Base-by-base conservation (phyloP, 192 early-diverging fungal species). In the Coemansia guatemalensis region DNA sequence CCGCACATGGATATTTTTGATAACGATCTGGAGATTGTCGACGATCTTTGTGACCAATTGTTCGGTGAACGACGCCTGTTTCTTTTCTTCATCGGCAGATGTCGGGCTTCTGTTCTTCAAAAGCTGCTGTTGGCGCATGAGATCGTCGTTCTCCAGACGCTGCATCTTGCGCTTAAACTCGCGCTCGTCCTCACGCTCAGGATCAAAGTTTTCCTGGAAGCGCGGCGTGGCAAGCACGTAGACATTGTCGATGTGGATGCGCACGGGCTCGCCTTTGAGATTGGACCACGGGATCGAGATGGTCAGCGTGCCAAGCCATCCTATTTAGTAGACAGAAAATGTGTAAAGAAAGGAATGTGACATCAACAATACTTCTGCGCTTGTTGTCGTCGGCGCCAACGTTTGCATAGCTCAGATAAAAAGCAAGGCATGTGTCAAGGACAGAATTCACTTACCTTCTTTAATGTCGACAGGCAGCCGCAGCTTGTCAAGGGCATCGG, bases 251-350 rank as follows among this genome's bases (percentile, higher is more conserved):
- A 99, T 89, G 48, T 85, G 79, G 59, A 96, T 85, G 56, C 90
- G 88, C 33, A 98, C 92, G 1, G 97, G 95, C 75, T 93, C 90
- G 75, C 90, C 91, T 69, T 94, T 97, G 57, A 99, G 81, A 77
- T 99, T 96, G 3, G 86, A 89, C 97, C 97, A 99, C 8, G 97
- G 96, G 56, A 99, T 97, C n/a, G 84, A 90, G 6, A 98, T 78
- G 0, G 89, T 94, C 24, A 98, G 87, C 56, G 93, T 89, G 23
- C 97, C 97, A 20, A 99, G 86, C 71, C 92, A 94, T 17, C 95
- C 94, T 91, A 72, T 12, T 41, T 32, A 58, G 11, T 4, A 53
- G 35, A 55, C 23, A 41, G 24, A 53, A 2, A n/a, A n/a, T n/a
- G n/a, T n/a, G n/a, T n/a, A n/a, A n/a, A n/a, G n/a, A n/a, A n/a